Conservation (phyloP, 768 basidiomycete genomes). For the Suillus subaureus region DNA sequence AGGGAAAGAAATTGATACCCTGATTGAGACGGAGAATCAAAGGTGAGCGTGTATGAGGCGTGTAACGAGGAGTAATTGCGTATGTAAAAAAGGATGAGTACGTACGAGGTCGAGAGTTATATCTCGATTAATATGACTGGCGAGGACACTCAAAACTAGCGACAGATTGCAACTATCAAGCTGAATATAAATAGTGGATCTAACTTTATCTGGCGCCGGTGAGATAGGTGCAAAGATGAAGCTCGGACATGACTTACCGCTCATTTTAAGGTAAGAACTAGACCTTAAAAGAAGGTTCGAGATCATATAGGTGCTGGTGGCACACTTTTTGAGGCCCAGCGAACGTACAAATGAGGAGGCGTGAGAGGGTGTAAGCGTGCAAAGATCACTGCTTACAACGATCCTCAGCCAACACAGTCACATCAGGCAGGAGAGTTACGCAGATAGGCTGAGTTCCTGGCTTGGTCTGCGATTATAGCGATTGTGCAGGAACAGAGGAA, state of each 20-base stretch:
- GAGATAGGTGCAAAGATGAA: neutral
- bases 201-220: neutral
- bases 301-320: too few relatives aligned
- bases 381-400: neutral
- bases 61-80: too few relatives aligned
- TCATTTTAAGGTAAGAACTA: neutral
- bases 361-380: neutral
- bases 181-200: neutral
- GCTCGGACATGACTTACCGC: neutral
- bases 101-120: too few relatives aligned
- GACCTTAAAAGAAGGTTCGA: neutral
- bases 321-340: neutral
- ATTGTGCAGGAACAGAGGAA: neutral
- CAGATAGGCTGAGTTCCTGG: neutral
- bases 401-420: neutral
- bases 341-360: neutral
- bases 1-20: too few relatives aligned
- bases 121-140: neutral
- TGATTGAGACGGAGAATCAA: too few relatives aligned
- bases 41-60: too few relatives aligned
- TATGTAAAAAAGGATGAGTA: too few relatives aligned
- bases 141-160: neutral
- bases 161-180: conserved; percentile 13
- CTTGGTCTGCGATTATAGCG: neutral
- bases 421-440: neutral